These are phyloP conservation scores for Fusarium guadeloupense DNA, from an alignment of 2,329 filamentous ascomycete species.

Conservation along the genomic window DNA sequence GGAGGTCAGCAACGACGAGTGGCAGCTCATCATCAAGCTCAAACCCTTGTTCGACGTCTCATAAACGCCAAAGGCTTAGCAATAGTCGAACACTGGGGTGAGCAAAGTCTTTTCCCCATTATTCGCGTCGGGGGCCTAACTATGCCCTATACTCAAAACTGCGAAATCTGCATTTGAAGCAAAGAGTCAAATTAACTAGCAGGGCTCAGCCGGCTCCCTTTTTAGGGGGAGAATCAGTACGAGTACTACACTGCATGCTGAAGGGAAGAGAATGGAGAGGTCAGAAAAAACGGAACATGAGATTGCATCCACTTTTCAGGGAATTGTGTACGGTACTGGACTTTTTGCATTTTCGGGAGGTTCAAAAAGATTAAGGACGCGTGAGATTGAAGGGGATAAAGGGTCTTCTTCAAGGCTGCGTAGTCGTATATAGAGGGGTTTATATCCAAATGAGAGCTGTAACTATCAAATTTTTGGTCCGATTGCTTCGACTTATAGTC, in stretches of 20 bases:
- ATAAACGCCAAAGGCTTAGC: constrained; percentile 52
- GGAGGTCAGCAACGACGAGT: constrained; percentile 92
- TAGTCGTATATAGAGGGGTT: constrained; percentile 14
- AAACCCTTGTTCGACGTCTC: constrained; percentile 93
- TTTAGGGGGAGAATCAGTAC: not conserved
- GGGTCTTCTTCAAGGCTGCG: not conserved
- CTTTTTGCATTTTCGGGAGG: constrained; percentile 19
- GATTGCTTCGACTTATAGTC: too few relatives aligned
- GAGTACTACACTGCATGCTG: constrained; percentile 4
- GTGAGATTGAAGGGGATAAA: constrained; percentile 1
- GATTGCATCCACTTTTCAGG: constrained; percentile 19
- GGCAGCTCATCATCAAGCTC: constrained; percentile 92
- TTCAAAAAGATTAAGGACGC: constrained; percentile 12
- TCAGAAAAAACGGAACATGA: not conserved
- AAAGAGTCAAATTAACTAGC: constrained; percentile 1
- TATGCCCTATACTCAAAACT: not conserved
- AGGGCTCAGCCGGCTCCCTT: constrained; percentile 10
- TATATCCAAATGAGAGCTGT: constrained; percentile 15
- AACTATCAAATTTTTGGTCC: constrained; percentile 1
- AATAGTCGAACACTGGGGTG: not conserved
- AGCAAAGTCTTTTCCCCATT: not conserved
- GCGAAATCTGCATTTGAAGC: too few relatives aligned
- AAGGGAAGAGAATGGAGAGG: constrained; percentile 8
- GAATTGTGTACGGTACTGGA: constrained; percentile 15
- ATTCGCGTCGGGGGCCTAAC: constrained; percentile 16